Base-by-base conservation (phyloP, 2,329 filamentous ascomycete species). In the Fusarium sublunatum region DNA sequence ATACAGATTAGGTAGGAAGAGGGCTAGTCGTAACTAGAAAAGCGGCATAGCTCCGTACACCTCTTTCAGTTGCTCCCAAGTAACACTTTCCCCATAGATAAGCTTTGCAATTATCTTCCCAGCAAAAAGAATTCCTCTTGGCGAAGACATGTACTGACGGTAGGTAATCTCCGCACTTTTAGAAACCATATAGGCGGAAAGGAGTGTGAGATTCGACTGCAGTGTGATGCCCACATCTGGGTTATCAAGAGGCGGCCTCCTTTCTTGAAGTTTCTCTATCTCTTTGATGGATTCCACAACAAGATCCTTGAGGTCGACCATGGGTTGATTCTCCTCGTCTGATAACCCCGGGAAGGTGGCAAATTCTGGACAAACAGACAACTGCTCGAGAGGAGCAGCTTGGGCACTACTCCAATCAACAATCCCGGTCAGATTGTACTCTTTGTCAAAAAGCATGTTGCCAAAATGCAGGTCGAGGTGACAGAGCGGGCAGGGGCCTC, bases 401-500 rank as follows among this genome's bases (percentile, higher is more conserved):
- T 75, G 73, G 7, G 75, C 73, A 47, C 60, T 58, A 44, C 71
- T 74, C 76, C 75, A 78, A 59, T 76, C 75, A 40, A 78, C 67
- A 29, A 78, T 58, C 19, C 71, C 75, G 2, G 66, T 74, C 32
- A 78, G 50, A 58, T 77, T 78, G 61, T 77, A 78, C 41, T 79
- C 76, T 15, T 74, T 58, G 57, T 79, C 77, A 28, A 79, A 79
- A 6, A 78, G 73, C 58, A 80, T 66, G 39, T 80, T 79, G 35
- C 75, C 75, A 57, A 67, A 74, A 65, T 77, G 76, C 4, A 77
- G 61, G 15, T 72, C 72, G 4, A 73, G 54, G 44, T 74, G 71
- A 55, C 75, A 76, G 1, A 78, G 61, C n/a, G 74, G 73, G 65
- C 76, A 78, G 12, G 75, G 75, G 39, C 76, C 73, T 47, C 64